Conservation (phyloP, 2,329 filamentous ascomycete species). For the Trichoderma asperellum region DNA sequence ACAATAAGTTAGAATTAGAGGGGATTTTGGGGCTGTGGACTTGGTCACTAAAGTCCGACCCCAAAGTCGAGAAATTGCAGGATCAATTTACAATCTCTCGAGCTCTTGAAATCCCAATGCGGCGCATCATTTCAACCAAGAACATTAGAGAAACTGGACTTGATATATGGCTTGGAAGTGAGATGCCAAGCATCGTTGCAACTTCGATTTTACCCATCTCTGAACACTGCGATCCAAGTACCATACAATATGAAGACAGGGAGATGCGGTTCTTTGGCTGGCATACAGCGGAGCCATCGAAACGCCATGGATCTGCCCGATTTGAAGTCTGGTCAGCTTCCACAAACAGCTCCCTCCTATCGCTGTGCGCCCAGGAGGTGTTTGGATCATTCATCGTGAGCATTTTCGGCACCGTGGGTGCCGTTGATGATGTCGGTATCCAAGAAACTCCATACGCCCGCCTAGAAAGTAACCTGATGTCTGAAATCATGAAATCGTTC, state of each 20-base stretch:
- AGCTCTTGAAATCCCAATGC: not conserved
- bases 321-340: not conserved
- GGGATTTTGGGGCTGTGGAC: not conserved
- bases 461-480: not conserved
- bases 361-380: not conserved
- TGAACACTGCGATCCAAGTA: not conserved
- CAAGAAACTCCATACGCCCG: not conserved
- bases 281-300: not conserved
- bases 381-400: not conserved
- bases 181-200: not conserved
- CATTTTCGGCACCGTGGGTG: not conserved
- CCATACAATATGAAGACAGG: accelerated
- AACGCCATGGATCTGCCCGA: not conserved
- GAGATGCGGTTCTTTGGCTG: not conserved
- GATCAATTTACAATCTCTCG: not conserved
- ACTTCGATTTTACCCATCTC: accelerated
- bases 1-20: not conserved
- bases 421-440: not conserved
- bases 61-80: not conserved
- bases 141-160: not conserved
- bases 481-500: not conserved
- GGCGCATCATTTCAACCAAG: not conserved
- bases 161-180: not conserved
- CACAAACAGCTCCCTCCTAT: not conserved
- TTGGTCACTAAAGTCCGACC: not conserved